phyloP scores from a whole-genome alignment of 2,329 filamentous ascomycete genomes.

The Aureobasidium sp. region DNA sequence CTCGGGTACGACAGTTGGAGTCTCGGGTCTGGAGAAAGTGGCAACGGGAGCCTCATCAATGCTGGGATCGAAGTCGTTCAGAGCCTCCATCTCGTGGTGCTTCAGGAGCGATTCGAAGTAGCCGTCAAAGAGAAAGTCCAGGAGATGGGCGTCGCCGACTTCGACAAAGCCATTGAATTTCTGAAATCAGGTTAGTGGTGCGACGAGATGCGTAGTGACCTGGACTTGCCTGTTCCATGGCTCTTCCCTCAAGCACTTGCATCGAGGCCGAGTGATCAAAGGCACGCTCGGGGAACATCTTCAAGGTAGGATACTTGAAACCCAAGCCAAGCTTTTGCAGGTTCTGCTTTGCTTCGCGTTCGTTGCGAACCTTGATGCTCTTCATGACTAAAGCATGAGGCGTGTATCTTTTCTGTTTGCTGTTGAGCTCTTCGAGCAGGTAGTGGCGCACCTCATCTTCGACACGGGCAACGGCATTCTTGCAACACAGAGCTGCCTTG shows the following conservation, averaged over 20 bases:
- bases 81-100: not conserved
- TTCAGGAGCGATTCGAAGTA: not conserved
- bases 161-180: not conserved
- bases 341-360: not conserved
- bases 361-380: not conserved
- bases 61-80: not conserved
- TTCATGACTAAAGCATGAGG: not conserved
- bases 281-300: constrained; percentile 2
- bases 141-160: not conserved
- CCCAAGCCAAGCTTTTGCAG: not conserved
- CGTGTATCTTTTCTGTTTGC: not conserved
- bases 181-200: not conserved
- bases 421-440: constrained; percentile 1
- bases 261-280: not conserved
- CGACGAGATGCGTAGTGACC: too few relatives aligned
- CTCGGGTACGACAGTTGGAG: not conserved
- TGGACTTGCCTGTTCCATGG: not conserved
- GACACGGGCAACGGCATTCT: not conserved
- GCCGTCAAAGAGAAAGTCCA: constrained; percentile 10
- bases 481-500: not conserved
- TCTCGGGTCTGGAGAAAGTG: not conserved
- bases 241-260: not conserved
- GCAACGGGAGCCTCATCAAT: not conserved
- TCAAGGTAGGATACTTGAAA: not conserved
- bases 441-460: not conserved